Evolutionary conservation across 345 rosid species (phyloP), one percentile per base, ranked within the genome.

Genomic region (Citrus unshiu): DNA sequence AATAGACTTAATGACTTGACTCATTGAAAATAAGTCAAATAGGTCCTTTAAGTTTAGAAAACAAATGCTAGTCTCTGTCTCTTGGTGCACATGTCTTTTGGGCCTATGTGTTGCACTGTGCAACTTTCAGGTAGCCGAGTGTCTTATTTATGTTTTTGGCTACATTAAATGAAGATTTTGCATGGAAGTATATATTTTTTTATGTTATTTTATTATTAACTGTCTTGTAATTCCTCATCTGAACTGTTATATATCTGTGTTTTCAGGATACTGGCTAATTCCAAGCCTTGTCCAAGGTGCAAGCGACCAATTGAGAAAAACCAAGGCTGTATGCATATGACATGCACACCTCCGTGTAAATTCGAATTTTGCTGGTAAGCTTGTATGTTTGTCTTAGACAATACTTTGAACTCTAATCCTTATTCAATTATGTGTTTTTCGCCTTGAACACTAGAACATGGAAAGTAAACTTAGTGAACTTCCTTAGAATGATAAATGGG

Each of bases 301-400:
- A 92, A 90, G 83, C 85, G 94, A 54, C 96, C 96, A 10, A 92
- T 92, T 79, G 96, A 90, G 84, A 92, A 92, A 79, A 90, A 92
- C 82, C 96, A 92, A 79, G 94, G 96, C 34, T 93, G 98, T 85
- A 93, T 92, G 97, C 98, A 93, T 80, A 91, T 93, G 81, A 91
- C 95, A 34, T 93, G 97, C 87, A 92, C 91, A 14, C 97, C 97
- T 43, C 95, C 95, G 29, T 93, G 97, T 83, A 90, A 89, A 89
- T 90, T 83, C 71, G 93, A 90, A 77, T 92, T 92, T 80, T 90
- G 94, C 83, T 90, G 97, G 97, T 90, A 86, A 86, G 90, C 66
- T 79, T 43, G 61, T 59, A 10, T 49, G 65, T 30, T 51, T n/a
- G 64, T 58, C 75, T 57, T 49, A 30, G 58, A 27, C 13, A 39